phyloP scores from a whole-genome alignment of 139 green algal species.

The Deuterostichococcus epilithicus region DNA sequence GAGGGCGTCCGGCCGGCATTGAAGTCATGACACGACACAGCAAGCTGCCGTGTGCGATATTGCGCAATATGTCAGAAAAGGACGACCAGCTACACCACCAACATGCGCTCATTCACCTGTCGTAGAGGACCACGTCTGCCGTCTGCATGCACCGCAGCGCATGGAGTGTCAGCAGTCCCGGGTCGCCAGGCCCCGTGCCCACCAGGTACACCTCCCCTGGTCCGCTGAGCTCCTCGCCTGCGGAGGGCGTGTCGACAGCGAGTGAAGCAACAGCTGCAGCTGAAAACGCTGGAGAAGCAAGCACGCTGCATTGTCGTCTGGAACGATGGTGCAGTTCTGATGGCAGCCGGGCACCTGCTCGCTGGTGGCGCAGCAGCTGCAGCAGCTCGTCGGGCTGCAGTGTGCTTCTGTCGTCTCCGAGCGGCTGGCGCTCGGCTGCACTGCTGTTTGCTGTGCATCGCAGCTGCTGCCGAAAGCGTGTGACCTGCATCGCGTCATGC shows the following conservation, averaged over 20 bases:
- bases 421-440: not conserved
- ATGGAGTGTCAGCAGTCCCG: constrained; percentile 86
- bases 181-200: constrained; percentile 94
- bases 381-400: not conserved
- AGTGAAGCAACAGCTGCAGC: too few species aligned
- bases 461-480: not conserved
- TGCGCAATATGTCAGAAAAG: too few species aligned
- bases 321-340: not conserved
- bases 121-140: constrained; percentile 96
- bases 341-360: not conserved
- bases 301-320: too few species aligned
- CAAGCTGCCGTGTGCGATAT: too few species aligned
- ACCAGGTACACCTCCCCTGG: constrained; percentile 85
- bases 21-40: too few species aligned
- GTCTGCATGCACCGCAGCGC: constrained; percentile 86
- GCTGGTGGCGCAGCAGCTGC: not conserved
- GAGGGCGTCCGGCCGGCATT: too few species aligned
- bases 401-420: not conserved
- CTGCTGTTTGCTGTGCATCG: not conserved
- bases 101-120: constrained; percentile 51
- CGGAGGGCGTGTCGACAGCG: too few species aligned
- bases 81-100: too few species aligned
- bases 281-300: too few species aligned
- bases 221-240: not conserved
- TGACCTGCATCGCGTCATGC: not conserved